A percentile compares a stretch with the other conserved stretches of the same genome.
Evolutionary conservation across 1,284 basidiomycete genomes (phyloP).

Genomic region (Cryptococcus depauperatus): DNA sequence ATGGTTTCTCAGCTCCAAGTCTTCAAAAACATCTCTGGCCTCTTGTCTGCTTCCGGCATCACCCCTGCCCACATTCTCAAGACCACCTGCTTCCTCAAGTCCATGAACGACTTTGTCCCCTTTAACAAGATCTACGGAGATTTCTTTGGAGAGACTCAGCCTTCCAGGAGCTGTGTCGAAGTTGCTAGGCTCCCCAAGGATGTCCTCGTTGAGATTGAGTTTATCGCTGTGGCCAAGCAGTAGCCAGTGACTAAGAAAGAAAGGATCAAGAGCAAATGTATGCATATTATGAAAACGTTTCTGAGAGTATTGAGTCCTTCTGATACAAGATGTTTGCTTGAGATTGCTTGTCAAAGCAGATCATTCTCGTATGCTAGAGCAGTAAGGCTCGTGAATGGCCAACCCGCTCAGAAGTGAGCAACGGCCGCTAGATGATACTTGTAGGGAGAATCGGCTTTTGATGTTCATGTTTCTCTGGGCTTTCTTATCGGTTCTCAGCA

Average conservation of each 20-base stretch:
- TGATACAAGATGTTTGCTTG: too few relatives aligned
- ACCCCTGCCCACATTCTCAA: constrained; percentile 71
- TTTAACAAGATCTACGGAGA: constrained; percentile 67
- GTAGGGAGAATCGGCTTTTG: too few relatives aligned
- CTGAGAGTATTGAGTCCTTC: too few relatives aligned
- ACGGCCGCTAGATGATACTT: too few relatives aligned
- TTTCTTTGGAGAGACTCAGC: constrained; percentile 84
- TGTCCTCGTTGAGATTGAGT: constrained; percentile 83
- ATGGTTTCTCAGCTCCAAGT: constrained; percentile 57
- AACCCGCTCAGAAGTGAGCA: too few relatives aligned
- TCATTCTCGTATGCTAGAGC: too few relatives aligned
- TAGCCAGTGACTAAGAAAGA: constrained; percentile 4
- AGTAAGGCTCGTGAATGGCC: too few relatives aligned
- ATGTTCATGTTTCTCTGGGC: too few relatives aligned
- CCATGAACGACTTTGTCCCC: constrained; percentile 79
- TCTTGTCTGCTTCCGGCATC: constrained; percentile 75
- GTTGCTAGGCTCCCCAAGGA: constrained; percentile 68
- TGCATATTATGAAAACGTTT: too few relatives aligned
- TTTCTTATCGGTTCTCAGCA: too few relatives aligned
- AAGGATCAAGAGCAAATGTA: neutral
- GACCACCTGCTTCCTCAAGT: constrained; percentile 85
- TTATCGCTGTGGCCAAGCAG: constrained; percentile 36
- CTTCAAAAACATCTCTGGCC: constrained; percentile 73
- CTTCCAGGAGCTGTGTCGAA: constrained; percentile 83
- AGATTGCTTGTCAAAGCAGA: neutral